These are phyloP conservation scores for Trametopsis cervina DNA, from an alignment of 768 basidiomycete species.

Conservation along the genomic window DNA sequence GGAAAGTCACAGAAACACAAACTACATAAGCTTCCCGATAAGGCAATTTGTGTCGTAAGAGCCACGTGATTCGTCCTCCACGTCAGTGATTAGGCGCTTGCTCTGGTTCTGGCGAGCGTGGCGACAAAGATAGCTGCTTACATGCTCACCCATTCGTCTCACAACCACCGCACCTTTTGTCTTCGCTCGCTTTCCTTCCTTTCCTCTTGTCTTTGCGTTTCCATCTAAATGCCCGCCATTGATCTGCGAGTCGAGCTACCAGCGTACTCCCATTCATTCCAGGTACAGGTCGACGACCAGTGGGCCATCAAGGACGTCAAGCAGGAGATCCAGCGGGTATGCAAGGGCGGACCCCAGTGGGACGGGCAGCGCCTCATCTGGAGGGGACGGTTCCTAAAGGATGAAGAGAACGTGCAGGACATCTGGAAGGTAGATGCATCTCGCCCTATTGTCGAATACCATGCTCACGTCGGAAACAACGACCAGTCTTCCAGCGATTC, in stretches of 20 bases:
- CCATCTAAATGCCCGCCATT: constrained; percentile 20
- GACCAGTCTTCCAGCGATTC: constrained; percentile 48
- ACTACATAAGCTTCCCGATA: background rate
- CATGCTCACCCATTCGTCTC: constrained; percentile 2
- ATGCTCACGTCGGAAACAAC: background rate
- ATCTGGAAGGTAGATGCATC: constrained; percentile 65
- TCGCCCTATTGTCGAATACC: background rate
- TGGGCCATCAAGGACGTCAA: constrained; percentile 61
- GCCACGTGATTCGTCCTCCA: background rate
- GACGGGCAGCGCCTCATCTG: constrained; percentile 76
- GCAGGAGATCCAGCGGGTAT: constrained; percentile 50
- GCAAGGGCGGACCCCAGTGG: constrained; percentile 56
- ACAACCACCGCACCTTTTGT: too few relatives aligned
- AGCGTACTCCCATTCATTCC: constrained; percentile 64
- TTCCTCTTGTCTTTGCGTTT: background rate
- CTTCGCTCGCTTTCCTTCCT: background rate
- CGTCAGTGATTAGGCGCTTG: background rate
- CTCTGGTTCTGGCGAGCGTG: constrained; percentile 4
- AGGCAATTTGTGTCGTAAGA: background rate
- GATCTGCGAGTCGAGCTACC: constrained; percentile 66
- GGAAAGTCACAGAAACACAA: background rate
- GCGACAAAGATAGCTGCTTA: background rate
- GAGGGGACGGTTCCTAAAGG: constrained; percentile 59
- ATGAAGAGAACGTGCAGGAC: constrained; percentile 57
- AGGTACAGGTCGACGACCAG: constrained; percentile 38